Conservation (phyloP, 2,329 filamentous ascomycete species). For the Drechslerella coelobrocha region DNA sequence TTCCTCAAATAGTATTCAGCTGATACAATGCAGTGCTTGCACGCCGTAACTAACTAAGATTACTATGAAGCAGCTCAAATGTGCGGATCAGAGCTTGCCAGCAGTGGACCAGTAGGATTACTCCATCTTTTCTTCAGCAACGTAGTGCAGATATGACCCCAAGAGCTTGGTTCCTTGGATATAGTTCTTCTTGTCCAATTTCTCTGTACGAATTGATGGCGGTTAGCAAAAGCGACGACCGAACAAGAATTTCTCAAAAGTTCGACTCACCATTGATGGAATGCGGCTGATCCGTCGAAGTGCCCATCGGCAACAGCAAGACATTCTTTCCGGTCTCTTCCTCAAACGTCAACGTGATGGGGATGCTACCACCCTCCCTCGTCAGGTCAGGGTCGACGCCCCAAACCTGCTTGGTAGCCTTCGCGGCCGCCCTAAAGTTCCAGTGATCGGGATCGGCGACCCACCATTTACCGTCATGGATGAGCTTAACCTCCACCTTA, state of each 20-base stretch:
- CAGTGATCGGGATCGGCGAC: slow-evolving; percentile 96
- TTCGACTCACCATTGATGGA: slow-evolving; percentile 89
- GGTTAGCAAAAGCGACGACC: not conserved
- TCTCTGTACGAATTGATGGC: slow-evolving; percentile 49
- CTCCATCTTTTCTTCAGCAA: slow-evolving; percentile 79
- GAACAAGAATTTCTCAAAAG: slow-evolving; percentile 1
- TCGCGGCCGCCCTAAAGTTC: slow-evolving; percentile 94
- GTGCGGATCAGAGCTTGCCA: not conserved
- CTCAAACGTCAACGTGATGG: slow-evolving; percentile 95
- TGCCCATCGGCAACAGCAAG: slow-evolving; percentile 92
- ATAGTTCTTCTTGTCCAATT: slow-evolving; percentile 90
- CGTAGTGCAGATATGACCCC: slow-evolving; percentile 93
- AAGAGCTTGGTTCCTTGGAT: slow-evolving; percentile 97
- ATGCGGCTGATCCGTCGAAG: slow-evolving; percentile 93
- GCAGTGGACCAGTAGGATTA: slow-evolving; percentile 19
- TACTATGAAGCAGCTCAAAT: no score
- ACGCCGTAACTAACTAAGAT: no score
- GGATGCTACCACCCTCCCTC: slow-evolving; percentile 94
- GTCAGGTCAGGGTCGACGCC: slow-evolving; percentile 93
- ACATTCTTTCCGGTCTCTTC: slow-evolving; percentile 98
- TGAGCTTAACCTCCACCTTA: slow-evolving; percentile 77
- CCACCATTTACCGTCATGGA: slow-evolving; percentile 99
- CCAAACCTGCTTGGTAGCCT: slow-evolving; percentile 96
- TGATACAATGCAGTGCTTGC: no score
- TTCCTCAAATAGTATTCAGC: no score